Evolutionary conservation across 1,284 basidiomycete genomes (phyloP).

Genomic region (Moniliella sp.): DNA sequence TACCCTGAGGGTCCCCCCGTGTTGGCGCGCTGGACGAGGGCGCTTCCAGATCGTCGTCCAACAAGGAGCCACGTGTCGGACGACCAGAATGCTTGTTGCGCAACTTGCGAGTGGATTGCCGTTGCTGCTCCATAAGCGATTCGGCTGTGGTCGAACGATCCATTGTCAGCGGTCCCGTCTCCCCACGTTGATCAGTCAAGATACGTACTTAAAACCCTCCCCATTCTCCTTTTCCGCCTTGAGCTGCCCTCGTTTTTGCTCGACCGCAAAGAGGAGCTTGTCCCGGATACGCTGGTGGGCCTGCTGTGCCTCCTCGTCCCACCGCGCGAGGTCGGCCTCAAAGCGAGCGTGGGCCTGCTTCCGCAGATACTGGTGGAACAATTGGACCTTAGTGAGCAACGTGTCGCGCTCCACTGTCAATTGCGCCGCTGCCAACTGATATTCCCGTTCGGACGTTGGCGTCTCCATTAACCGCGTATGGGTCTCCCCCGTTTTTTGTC

Average conservation of each 20-base stretch:
- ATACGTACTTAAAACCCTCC: constrained; percentile 5
- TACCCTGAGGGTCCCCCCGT: too few species aligned
- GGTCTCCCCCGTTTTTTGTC: constrained; percentile 11
- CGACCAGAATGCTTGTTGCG: background rate
- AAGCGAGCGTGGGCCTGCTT: constrained; percentile 16
- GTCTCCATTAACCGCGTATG: constrained; percentile 20
- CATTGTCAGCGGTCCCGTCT: too few species aligned
- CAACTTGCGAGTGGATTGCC: background rate
- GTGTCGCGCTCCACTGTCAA: constrained; percentile 19
- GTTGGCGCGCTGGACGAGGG: too few species aligned
- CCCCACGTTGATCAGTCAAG: background rate
- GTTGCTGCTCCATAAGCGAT: background rate
- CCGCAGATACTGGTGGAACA: constrained; percentile 23
- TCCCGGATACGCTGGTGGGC: constrained; percentile 24
- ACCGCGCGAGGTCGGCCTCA: constrained; percentile 17
- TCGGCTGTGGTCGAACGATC: too few species aligned
- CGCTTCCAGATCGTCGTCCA: too few species aligned
- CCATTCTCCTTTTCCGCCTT: constrained; percentile 28
- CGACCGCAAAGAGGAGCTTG: constrained; percentile 22
- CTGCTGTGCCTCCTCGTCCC: constrained; percentile 22
- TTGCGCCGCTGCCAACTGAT: constrained; percentile 18
- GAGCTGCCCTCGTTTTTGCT: constrained; percentile 22
- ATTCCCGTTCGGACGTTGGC: constrained; percentile 19
- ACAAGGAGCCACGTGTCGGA: too few species aligned
- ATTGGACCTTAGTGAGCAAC: constrained; percentile 12